phyloP scores from a whole-genome alignment of 176 grass and related monocot species.

The Zizania latifolia region DNA sequence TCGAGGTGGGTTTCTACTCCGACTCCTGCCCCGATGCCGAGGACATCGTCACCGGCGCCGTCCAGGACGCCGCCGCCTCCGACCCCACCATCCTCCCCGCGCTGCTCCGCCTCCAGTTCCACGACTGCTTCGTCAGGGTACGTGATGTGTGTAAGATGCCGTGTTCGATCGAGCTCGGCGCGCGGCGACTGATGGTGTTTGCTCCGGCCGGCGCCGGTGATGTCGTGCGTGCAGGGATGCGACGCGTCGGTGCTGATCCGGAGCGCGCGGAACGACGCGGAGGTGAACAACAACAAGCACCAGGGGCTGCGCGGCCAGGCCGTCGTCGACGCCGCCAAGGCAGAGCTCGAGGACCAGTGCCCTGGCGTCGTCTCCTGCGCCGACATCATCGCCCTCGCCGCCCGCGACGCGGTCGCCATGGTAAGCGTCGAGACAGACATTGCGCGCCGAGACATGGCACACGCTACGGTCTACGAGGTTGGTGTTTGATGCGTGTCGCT shows the following conservation, averaged over 20 bases:
- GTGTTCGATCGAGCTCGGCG: no score
- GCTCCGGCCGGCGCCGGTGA: not conserved
- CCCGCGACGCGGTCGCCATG: conserved; percentile 62
- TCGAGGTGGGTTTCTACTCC: conserved; percentile 68
- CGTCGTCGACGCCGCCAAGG: conserved; percentile 63
- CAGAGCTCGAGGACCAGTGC: conserved; percentile 57
- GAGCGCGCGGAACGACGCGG: conserved; percentile 24
- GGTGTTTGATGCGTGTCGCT: not conserved
- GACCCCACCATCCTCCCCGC: conserved; percentile 69
- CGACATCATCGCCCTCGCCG: conserved; percentile 71
- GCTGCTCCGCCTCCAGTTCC: conserved; percentile 62
- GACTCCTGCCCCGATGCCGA: conserved; percentile 69
- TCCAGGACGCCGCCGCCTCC: conserved; percentile 40
- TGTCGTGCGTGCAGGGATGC: conserved; percentile 45
- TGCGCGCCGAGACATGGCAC: no score
- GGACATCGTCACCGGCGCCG: conserved; percentile 49
- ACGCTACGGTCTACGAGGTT: no score
- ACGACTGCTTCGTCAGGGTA: conserved; percentile 73
- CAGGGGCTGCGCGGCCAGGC: conserved; percentile 62
- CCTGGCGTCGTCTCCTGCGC: conserved; percentile 79
- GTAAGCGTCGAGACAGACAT: not conserved
- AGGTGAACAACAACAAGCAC: conserved; percentile 60
- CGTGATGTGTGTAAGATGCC: not conserved
- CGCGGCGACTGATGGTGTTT: not conserved
- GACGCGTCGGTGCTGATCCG: conserved; percentile 74